A percentile compares a stretch with the other conserved stretches of the same genome.
Evolutionary conservation across 2,329 filamentous ascomycete species (phyloP).

Genomic region (Aspergillus sp.): DNA sequence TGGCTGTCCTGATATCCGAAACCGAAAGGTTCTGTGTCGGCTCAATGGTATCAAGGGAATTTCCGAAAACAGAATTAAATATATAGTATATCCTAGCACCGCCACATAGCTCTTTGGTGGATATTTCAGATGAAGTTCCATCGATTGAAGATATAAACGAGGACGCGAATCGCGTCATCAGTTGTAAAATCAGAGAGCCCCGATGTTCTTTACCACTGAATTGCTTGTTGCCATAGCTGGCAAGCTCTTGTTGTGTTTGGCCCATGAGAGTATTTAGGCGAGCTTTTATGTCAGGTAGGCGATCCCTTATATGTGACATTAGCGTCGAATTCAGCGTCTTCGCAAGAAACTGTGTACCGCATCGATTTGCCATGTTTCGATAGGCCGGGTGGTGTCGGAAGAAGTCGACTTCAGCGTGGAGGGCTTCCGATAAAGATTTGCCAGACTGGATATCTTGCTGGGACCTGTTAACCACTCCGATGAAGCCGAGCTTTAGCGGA

Average conservation of each 20-base stretch:
- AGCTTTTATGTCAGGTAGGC: constrained; percentile 96
- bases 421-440: constrained; percentile 89
- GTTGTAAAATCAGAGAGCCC: constrained; percentile 88
- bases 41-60: constrained; percentile 92
- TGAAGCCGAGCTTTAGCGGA: constrained; percentile 94
- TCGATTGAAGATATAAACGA: constrained; percentile 99
- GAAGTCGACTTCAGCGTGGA: constrained; percentile 88
- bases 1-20: constrained; percentile 92
- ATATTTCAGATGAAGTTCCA: constrained; percentile 97
- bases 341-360: constrained; percentile 89
- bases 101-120: constrained; percentile 94
- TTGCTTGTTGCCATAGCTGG: constrained; percentile 95
- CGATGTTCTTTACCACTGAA: constrained; percentile 97
- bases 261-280: constrained; percentile 97
- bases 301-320: constrained; percentile 94
- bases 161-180: constrained; percentile 97
- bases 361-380: constrained; percentile 89
- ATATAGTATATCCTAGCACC: constrained; percentile 97
- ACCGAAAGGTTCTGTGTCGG: constrained; percentile 93
- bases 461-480: constrained; percentile 95
- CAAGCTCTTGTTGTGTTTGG: constrained; percentile 97
- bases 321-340: constrained; percentile 93
- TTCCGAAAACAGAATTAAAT: constrained; percentile 98
- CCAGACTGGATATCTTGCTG: constrained; percentile 97
- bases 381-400: constrained; percentile 97